These are phyloP conservation scores for Suillus ampliporus DNA, from an alignment of 768 basidiomycete species.

Conservation along the genomic window DNA sequence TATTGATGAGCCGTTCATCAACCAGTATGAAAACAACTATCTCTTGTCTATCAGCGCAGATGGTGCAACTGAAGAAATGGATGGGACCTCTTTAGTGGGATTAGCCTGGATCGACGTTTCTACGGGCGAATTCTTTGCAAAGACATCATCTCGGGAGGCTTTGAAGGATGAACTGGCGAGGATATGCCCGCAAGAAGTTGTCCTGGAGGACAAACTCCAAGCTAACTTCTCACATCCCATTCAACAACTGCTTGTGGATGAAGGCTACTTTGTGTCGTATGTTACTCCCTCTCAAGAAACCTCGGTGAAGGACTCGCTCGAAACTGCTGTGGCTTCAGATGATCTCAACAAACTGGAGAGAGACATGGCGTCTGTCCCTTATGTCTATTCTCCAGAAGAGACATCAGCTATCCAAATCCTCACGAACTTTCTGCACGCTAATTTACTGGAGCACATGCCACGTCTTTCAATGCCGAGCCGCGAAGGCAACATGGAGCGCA, in stretches of 20 bases:
- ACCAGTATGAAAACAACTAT: slow-evolving; percentile 88
- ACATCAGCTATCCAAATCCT: slow-evolving; percentile 63
- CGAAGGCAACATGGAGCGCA: slow-evolving; percentile 60
- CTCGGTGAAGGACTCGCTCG: slow-evolving; percentile 1
- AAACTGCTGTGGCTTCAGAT: slow-evolving; percentile 10
- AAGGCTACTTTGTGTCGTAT: slow-evolving; percentile 61
- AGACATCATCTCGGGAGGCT: slow-evolving; percentile 53
- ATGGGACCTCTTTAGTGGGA: slow-evolving; percentile 46
- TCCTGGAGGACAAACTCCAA: slow-evolving; percentile 57
- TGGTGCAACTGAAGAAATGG: slow-evolving; percentile 8
- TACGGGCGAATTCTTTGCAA: slow-evolving; percentile 91
- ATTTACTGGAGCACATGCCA: slow-evolving; percentile 83
- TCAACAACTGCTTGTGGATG: slow-evolving; percentile 54
- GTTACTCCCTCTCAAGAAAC: slow-evolving; percentile 20
- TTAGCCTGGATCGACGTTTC: slow-evolving; percentile 96
- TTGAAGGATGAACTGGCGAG: slow-evolving; percentile 85
- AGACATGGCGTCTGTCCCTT: slow-evolving; percentile 13
- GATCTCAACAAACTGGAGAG: slow-evolving; percentile 27
- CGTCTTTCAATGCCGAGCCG: slow-evolving; percentile 58
- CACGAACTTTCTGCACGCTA: slow-evolving; percentile 64
- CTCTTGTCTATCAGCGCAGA: slow-evolving; percentile 66
- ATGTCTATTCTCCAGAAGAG: slow-evolving; percentile 48
- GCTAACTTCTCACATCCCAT: slow-evolving; percentile 50
- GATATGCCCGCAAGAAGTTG: slow-evolving; percentile 82
- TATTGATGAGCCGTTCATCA: slow-evolving; percentile 88